phyloP scores from a whole-genome alignment of 1,139 yeast genomes.

The Sugiyamaella japonica region DNA sequence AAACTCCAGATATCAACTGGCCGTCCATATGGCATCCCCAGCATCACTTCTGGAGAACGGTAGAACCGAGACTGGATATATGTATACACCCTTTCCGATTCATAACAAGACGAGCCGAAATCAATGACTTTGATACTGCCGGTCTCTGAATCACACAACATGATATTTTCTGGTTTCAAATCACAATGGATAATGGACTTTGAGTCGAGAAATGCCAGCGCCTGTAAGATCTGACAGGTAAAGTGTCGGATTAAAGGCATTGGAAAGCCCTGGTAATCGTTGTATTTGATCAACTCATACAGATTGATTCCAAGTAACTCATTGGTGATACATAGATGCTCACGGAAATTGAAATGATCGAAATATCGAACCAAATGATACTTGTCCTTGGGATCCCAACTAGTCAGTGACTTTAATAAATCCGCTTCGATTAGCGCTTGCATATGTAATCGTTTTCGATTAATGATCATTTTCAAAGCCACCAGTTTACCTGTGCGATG shows the following conservation, averaged over 20 bases:
- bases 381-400: constrained; percentile 46
- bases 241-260: constrained; percentile 52
- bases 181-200: constrained; percentile 74
- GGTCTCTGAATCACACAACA: constrained; percentile 74
- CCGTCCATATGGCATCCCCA: constrained; percentile 72
- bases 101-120: constrained; percentile 95
- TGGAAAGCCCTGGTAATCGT: constrained; percentile 61
- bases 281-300: constrained; percentile 63
- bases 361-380: constrained; percentile 55
- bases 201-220: constrained; percentile 59
- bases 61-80: constrained; percentile 95
- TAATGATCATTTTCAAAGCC: constrained; percentile 76
- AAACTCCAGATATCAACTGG: constrained; percentile 81
- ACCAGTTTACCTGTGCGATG: constrained; percentile 58
- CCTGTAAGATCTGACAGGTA: constrained; percentile 57
- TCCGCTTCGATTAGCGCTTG: constrained; percentile 82
- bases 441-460: constrained; percentile 69
- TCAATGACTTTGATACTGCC: constrained; percentile 92
- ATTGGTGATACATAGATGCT: constrained; percentile 80
- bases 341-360: constrained; percentile 76
- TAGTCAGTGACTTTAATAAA: constrained; percentile 52
- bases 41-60: constrained; percentile 84
- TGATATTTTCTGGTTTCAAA: constrained; percentile 92
- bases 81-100: constrained; percentile 82
- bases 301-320: constrained; percentile 70